Evolutionary conservation across 371 early-diverging fungal species (phyloP), one percentile per base, ranked within the genome.

Genomic region (Mortierella sp.): DNA sequence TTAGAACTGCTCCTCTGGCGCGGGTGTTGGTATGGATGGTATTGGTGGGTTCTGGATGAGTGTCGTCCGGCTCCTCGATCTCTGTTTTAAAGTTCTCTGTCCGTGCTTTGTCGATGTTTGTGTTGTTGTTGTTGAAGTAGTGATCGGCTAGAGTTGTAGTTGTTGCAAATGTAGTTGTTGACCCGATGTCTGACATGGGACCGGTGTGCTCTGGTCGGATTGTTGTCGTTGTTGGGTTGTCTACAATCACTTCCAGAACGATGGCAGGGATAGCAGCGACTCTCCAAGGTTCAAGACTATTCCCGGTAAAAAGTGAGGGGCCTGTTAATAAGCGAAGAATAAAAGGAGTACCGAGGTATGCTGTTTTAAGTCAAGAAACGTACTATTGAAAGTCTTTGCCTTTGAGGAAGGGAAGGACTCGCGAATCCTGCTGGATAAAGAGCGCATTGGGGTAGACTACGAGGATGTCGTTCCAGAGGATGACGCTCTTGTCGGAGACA

Each of bases 361-460:
- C 41, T 41, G 41, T 41, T 41, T 41, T 5, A 41, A 41, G 21
- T 7, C 8, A 6, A 24, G 2, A 41, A 3, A 38, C 68, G 7
- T 68, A 68, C 68, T 38, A 24, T 24, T 68, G 35, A 18, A 68
- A 68, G 41, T 68, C 68, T 41, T 41, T 68, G 41, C 68, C 68
- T 24, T 68, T 68, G 68, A 68, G 68, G 10, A 68, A 68, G 24
- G 68, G 68, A 21, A 68, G 38, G 41, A 68, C 68, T 21, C 68
- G 41, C 4, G 68, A 38, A 8, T 68, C 68, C 11, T 68, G 41
- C 41, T 68, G 68, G 41, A 68, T 41, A 41, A 68, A 68, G 38
- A 68, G 38, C 7, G 68, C 68, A 68, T 68, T 68, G 1, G 38
- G 68, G 68, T 68, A 68, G 41, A 68, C 68, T 8, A 68, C 68